These are phyloP conservation scores for Aspergillus piperis DNA, from an alignment of 2,329 filamentous ascomycete genomes.

Conservation along the genomic window DNA sequence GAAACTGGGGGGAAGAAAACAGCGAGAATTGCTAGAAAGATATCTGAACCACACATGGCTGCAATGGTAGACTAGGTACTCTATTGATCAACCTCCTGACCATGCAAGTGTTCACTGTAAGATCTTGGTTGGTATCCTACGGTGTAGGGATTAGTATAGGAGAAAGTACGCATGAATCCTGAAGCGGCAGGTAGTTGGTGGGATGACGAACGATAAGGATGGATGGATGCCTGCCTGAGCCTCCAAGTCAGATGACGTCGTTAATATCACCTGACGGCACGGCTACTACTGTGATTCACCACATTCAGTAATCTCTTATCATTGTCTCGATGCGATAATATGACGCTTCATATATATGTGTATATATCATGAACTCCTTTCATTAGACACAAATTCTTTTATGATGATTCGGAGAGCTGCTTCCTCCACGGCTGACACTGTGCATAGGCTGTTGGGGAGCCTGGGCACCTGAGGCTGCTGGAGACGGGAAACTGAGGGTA, in stretches of 20 bases:
- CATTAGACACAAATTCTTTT: too few relatives aligned
- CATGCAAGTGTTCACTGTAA: constrained; percentile 1
- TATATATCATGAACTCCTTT: too few relatives aligned
- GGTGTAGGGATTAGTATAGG: background rate
- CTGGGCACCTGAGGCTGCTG: too few relatives aligned
- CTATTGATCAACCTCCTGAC: background rate
- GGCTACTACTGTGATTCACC: background rate
- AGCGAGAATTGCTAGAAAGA: constrained; percentile 62
- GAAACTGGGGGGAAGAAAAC: constrained; percentile 62
- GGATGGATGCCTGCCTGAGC: constrained; percentile 15
- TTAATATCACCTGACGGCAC: constrained; percentile 10
- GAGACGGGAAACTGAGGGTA: too few relatives aligned
- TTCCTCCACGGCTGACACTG: too few relatives aligned
- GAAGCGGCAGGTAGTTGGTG: constrained; percentile 7
- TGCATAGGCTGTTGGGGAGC: too few relatives aligned
- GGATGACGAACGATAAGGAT: constrained; percentile 17
- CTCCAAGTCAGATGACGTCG: constrained; percentile 16
- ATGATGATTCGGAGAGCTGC: too few relatives aligned
- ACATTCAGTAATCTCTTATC: too few relatives aligned
- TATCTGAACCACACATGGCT: constrained; percentile 61
- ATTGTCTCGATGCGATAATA: too few relatives aligned
- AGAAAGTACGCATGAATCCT: background rate
- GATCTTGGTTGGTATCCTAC: background rate
- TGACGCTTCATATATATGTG: too few relatives aligned
- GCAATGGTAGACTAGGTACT: constrained; percentile 10